phyloP scores from a whole-genome alignment of 306 rosid species.

The Prinsepia uniflora region DNA sequence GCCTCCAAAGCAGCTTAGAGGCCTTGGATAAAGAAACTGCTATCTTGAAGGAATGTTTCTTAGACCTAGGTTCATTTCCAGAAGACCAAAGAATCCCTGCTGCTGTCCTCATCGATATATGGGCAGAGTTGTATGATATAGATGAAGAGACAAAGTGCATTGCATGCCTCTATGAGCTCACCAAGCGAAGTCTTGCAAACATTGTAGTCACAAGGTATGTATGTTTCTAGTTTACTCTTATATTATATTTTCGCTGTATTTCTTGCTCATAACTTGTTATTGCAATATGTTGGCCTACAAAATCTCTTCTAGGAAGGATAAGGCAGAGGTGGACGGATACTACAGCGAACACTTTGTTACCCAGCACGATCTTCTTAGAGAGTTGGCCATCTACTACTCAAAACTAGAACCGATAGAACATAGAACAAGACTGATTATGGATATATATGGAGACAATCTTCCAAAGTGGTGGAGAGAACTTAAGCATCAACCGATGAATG shows the following conservation, averaged over 20 bases:
- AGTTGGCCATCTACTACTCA: too few relatives aligned
- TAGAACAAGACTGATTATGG: too few relatives aligned
- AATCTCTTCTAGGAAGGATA: too few relatives aligned
- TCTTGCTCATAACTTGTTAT: neutral
- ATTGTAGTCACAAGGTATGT: constrained; percentile 50
- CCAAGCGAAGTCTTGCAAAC: constrained; percentile 30
- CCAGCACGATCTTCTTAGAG: too few relatives aligned
- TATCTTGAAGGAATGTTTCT: constrained; percentile 42
- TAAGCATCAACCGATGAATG: too few relatives aligned
- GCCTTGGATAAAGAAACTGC: constrained; percentile 21
- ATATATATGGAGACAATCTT: too few relatives aligned
- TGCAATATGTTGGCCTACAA: neutral
- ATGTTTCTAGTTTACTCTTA: too few relatives aligned
- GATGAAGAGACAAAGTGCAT: constrained; percentile 37
- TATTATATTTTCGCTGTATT: too few relatives aligned
- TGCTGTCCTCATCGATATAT: constrained; percentile 52
- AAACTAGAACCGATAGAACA: too few relatives aligned
- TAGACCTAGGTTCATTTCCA: constrained; percentile 55
- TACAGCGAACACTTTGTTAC: too few relatives aligned
- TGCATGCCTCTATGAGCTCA: constrained; percentile 33
- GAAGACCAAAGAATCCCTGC: constrained; percentile 55
- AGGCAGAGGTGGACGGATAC: too few relatives aligned
- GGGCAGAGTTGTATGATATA: constrained; percentile 39
- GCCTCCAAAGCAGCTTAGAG: constrained; percentile 47
- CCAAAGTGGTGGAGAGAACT: too few relatives aligned